Conservation (phyloP, 2,329 filamentous ascomycete genomes). For the Ceratocystis cacaofunesta region DNA sequence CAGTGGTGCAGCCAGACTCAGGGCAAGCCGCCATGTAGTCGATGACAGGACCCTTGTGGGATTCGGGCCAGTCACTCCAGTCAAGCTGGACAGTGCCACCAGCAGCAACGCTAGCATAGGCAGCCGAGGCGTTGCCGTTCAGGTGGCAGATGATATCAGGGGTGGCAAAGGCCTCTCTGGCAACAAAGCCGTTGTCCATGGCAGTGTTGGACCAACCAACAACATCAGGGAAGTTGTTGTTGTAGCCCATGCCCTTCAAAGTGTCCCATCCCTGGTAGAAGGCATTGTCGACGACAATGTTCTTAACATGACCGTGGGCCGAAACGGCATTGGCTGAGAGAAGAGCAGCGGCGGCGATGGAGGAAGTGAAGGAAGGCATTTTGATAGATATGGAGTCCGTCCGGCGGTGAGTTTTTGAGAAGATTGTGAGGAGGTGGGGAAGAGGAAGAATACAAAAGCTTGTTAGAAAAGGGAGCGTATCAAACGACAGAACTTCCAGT, state of each 20-base stretch:
- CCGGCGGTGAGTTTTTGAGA: slow-evolving; percentile 17
- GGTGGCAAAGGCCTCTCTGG: slow-evolving; percentile 27
- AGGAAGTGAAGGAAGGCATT: slow-evolving; percentile 20
- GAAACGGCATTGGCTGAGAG: slow-evolving; percentile 19
- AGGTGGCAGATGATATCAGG: slow-evolving; percentile 36
- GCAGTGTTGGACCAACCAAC: slow-evolving; percentile 25
- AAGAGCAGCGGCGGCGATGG: slow-evolving; percentile 10
- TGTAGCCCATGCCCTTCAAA: slow-evolving; percentile 19
- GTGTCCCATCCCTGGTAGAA: slow-evolving; percentile 24
- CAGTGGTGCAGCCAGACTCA: slow-evolving; percentile 34
- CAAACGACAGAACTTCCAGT: slow-evolving; percentile 11
- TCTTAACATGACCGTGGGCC: slow-evolving; percentile 25
- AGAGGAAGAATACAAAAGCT: background rate
- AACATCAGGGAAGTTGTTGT: slow-evolving; percentile 19
- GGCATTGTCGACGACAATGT: slow-evolving; percentile 22
- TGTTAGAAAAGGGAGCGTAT: background rate
- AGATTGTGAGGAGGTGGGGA: background rate
- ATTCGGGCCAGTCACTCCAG: slow-evolving; percentile 52
- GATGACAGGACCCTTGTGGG: slow-evolving; percentile 46
- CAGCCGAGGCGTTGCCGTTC: slow-evolving; percentile 27
- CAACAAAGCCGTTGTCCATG: slow-evolving; percentile 32
- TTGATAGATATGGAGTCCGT: slow-evolving; percentile 9
- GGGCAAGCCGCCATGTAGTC: slow-evolving; percentile 44
- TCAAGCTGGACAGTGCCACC: slow-evolving; percentile 43
- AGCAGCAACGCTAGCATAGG: slow-evolving; percentile 36